These are phyloP conservation scores for Malassezia obtusa DNA, from an alignment of 1,284 basidiomycete species.

Conservation along the genomic window DNA sequence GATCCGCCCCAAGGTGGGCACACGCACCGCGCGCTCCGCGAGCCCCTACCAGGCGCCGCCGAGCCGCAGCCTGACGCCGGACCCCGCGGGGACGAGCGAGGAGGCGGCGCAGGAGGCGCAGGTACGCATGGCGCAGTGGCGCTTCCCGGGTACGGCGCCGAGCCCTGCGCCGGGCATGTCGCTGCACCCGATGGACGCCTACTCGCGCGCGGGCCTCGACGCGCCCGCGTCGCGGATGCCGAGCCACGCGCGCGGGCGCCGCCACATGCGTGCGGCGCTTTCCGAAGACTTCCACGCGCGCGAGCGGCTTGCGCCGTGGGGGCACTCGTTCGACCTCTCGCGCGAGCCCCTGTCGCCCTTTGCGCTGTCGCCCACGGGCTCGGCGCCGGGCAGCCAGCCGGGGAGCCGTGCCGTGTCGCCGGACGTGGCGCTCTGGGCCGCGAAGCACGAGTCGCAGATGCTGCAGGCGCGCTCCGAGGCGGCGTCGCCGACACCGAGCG, in stretches of 20 bases:
- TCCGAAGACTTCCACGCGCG: slow-evolving; percentile 12
- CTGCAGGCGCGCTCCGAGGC: not conserved
- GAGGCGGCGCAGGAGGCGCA: not conserved
- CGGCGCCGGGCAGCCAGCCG: not conserved
- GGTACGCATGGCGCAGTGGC: slow-evolving; percentile 12
- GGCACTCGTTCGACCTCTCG: not conserved
- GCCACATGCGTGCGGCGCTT: slow-evolving; percentile 11
- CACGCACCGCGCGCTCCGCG: slow-evolving; percentile 3
- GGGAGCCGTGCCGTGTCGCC: not conserved
- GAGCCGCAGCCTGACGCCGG: slow-evolving; percentile 8
- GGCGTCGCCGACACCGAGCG: not conserved
- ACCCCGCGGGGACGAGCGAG: slow-evolving; percentile 1
- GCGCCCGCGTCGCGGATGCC: not conserved
- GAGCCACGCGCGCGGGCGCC: not conserved
- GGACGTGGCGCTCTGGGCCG: not conserved
- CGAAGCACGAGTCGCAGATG: not conserved
- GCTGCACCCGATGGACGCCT: slow-evolving; percentile 15
- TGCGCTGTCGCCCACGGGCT: not conserved
- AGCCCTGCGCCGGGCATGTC: not conserved
- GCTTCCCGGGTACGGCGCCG: slow-evolving; percentile 9
- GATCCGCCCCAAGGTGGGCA: not conserved
- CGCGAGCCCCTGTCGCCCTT: not conserved
- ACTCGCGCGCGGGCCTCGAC: not conserved
- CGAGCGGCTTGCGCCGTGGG: not conserved
- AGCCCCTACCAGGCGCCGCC: slow-evolving; percentile 12